A percentile compares a stretch with the other conserved stretches of the same genome.
These are phyloP conservation scores for Rhizophagus clarus DNA, from an alignment of 192 early-diverging fungal genomes.

Conservation along the genomic window DNA sequence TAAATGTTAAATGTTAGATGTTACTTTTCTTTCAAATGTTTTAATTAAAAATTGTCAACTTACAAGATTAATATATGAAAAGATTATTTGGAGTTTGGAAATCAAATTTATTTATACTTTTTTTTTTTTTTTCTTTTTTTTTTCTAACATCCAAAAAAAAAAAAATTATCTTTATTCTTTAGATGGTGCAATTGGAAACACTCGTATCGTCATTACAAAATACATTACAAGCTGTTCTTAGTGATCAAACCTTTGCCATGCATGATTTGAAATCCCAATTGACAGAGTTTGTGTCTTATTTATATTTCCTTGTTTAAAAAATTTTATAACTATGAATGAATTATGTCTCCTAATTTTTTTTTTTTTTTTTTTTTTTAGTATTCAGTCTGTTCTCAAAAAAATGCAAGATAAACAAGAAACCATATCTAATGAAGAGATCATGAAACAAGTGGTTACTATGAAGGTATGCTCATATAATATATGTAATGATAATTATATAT, in stretches of 20 bases:
- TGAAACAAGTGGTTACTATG: constrained; percentile 33
- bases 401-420: constrained; percentile 40
- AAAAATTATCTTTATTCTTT: constrained; percentile 14
- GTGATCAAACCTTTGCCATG: constrained; percentile 42
- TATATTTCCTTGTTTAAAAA: neutral
- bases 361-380: constrained; percentile 28
- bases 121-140: no score
- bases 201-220: constrained; percentile 41
- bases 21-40: no score
- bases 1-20: no score
- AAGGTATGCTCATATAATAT: no score
- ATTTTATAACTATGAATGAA: neutral
- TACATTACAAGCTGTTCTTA: constrained; percentile 40
- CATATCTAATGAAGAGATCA: constrained; percentile 38
- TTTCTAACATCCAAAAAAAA: no score
- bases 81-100: no score
- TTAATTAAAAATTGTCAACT: neutral
- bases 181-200: constrained; percentile 43
- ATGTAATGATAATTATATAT: no score
- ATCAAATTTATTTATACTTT: no score
- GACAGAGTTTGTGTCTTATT: constrained; percentile 39
- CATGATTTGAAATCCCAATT: constrained; percentile 42
- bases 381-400: constrained; percentile 39
- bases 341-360: neutral
- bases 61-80: no score